phyloP scores from a whole-genome alignment of 176 grass and related monocot genomes.

The Calamus simplicifolius region DNA sequence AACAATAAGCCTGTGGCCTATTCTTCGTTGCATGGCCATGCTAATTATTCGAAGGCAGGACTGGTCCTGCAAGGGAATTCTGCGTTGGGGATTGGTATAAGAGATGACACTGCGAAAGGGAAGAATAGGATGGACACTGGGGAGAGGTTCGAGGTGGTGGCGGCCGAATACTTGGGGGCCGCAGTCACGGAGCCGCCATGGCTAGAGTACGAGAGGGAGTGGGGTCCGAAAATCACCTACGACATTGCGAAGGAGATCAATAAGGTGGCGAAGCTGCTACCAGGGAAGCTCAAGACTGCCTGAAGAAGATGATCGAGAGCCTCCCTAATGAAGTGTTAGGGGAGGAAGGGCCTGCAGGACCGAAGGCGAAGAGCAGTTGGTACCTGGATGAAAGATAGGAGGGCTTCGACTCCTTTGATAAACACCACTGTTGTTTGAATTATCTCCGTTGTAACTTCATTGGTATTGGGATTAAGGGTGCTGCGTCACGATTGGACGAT shows the following conservation, averaged over 20 bases:
- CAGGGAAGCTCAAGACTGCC: slow-evolving; percentile 21
- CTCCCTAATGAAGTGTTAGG: slow-evolving; percentile 44
- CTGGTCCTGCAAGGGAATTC: slow-evolving; percentile 57
- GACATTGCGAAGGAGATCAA: slow-evolving; percentile 61
- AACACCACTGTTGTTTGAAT: too few relatives aligned
- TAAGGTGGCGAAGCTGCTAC: slow-evolving; percentile 46
- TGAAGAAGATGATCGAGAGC: slow-evolving; percentile 33
- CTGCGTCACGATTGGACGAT: too few relatives aligned
- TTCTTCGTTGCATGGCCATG: slow-evolving; percentile 62
- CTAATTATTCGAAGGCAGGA: slow-evolving; percentile 47
- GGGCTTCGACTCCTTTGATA: too few relatives aligned
- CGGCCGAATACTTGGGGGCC: slow-evolving; percentile 47
- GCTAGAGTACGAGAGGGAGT: slow-evolving; percentile 57
- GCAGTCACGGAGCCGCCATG: slow-evolving; percentile 42
- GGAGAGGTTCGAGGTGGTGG: slow-evolving; percentile 46
- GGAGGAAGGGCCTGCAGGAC: slow-evolving; percentile 73
- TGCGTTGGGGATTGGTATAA: slow-evolving; percentile 57
- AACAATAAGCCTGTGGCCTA: slow-evolving; percentile 53
- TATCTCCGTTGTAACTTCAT: too few relatives aligned
- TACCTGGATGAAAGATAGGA: slow-evolving; percentile 32
- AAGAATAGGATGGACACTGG: slow-evolving; percentile 34
- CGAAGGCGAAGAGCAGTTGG: slow-evolving; percentile 68
- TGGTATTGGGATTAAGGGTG: too few relatives aligned
- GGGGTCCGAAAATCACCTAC: slow-evolving; percentile 80
- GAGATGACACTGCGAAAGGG: slow-evolving; percentile 69